Evolutionary conservation across 192 early-diverging fungal species (phyloP).

Genomic region (Rhizophagus sp.): DNA sequence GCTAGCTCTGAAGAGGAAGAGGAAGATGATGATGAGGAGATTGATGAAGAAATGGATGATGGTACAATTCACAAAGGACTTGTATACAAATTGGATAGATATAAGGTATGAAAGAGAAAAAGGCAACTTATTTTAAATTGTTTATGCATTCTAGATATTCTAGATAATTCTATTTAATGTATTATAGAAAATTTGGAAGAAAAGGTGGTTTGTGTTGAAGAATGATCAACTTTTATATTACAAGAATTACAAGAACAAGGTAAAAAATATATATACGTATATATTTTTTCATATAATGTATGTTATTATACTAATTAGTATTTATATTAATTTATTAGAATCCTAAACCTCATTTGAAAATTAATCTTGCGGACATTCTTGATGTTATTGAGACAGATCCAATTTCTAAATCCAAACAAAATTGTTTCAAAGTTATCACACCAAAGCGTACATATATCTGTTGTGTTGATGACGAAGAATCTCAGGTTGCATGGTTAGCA

Average conservation of each 20-base stretch:
- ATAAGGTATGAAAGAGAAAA: constrained; percentile 41
- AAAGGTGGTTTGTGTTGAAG: constrained; percentile 64
- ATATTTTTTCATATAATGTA: neutral
- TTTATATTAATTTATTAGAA: constrained; percentile 35
- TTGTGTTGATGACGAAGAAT: constrained; percentile 47
- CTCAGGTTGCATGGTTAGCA: constrained; percentile 52
- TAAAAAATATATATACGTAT: neutral
- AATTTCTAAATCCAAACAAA: constrained; percentile 50
- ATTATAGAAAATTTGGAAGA: constrained; percentile 52
- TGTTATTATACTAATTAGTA: neutral
- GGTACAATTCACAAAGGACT: constrained; percentile 47
- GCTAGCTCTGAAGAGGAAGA: constrained; percentile 27
- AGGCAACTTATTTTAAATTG: neutral
- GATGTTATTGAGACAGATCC: constrained; percentile 57
- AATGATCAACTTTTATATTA: constrained; percentile 60
- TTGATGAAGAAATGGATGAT: neutral
- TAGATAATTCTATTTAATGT: constrained; percentile 17
- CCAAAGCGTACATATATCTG: constrained; percentile 54
- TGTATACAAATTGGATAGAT: constrained; percentile 51
- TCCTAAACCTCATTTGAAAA: constrained; percentile 51
- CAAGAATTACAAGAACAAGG: constrained; percentile 56
- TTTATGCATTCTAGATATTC: constrained; percentile 13
- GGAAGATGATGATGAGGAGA: neutral
- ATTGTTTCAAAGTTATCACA: constrained; percentile 57
- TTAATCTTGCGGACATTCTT: constrained; percentile 50